Percentiles rank a stretch among this genome's conserved stretches.
These are phyloP conservation scores for Phytophthora kernoviae DNA, from an alignment of 352 stramenopile species.

Conservation along the genomic window DNA sequence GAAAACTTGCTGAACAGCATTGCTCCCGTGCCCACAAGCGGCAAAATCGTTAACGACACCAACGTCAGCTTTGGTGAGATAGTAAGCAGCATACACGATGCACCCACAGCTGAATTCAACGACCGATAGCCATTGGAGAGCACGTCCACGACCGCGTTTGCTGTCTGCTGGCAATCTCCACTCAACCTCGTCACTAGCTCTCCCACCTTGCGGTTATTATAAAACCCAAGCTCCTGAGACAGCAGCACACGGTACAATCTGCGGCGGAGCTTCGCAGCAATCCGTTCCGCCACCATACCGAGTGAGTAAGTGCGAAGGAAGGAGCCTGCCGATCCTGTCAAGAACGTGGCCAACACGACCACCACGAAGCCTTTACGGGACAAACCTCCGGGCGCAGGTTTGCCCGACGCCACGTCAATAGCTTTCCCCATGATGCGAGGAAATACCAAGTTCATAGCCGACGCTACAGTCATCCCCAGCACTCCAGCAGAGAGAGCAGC, in stretches of 20 bases:
- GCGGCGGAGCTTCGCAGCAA: slow-evolving; percentile 79
- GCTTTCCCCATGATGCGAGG: slow-evolving; percentile 90
- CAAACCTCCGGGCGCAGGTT: slow-evolving; percentile 65
- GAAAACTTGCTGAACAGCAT: slow-evolving; percentile 89
- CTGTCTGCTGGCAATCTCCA: slow-evolving; percentile 89
- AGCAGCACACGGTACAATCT: slow-evolving; percentile 80
- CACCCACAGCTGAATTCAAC: slow-evolving; percentile 88
- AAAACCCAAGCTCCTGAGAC: slow-evolving; percentile 86
- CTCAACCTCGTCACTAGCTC: slow-evolving; percentile 88
- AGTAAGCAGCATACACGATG: slow-evolving; percentile 87
- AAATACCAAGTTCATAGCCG: slow-evolving; percentile 89
- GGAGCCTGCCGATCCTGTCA: slow-evolving; percentile 82
- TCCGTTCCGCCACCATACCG: slow-evolving; percentile 86
- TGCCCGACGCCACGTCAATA: slow-evolving; percentile 83
- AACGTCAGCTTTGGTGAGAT: slow-evolving; percentile 91
- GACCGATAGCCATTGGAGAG: slow-evolving; percentile 88
- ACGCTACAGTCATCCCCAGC: slow-evolving; percentile 83
- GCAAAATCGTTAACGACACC: slow-evolving; percentile 85
- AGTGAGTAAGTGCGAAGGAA: slow-evolving; percentile 90
- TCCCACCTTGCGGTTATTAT: slow-evolving; percentile 78
- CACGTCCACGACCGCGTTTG: slow-evolving; percentile 87
- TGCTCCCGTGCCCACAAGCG: slow-evolving; percentile 72
- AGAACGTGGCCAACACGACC: slow-evolving; percentile 85
- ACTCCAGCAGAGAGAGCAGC: slow-evolving; percentile 70
- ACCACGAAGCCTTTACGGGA: slow-evolving; percentile 88